These are phyloP conservation scores for Bimuria novae-zelandiae DNA, from an alignment of 2,329 filamentous ascomycete species.

Conservation along the genomic window DNA sequence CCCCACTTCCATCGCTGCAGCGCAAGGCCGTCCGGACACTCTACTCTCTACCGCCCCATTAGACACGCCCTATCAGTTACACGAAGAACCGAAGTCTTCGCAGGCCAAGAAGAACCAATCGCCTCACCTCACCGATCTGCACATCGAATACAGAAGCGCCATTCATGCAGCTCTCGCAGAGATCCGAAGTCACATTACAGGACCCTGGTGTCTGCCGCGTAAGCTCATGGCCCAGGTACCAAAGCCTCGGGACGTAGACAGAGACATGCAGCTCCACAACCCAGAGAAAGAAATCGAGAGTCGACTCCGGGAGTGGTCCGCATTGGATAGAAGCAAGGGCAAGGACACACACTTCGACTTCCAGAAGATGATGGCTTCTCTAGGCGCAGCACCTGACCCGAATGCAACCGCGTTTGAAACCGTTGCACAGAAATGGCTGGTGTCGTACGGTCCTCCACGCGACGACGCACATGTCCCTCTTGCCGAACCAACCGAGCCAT, in stretches of 20 bases:
- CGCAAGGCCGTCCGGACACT: conserved; percentile 59
- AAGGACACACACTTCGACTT: conserved; percentile 35
- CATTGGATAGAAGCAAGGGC: conserved; percentile 25
- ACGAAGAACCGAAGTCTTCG: conserved; percentile 57
- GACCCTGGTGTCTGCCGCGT: conserved; percentile 32
- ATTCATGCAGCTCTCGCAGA: conserved; percentile 48
- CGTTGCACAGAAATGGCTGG: conserved; percentile 28
- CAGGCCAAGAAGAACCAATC: conserved; percentile 49
- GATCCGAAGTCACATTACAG: conserved; percentile 32
- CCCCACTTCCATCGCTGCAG: conserved; percentile 69
- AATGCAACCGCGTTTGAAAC: conserved; percentile 21
- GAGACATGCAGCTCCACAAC: conserved; percentile 24
- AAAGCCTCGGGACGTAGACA: conserved; percentile 15
- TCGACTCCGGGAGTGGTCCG: conserved; percentile 36
- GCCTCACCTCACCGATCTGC: conserved; percentile 34
- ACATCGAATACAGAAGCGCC: conserved; percentile 40
- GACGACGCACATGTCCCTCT: conserved; percentile 14
- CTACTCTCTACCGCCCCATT: conserved; percentile 54
- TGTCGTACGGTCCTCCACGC: conserved; percentile 31
- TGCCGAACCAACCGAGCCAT: conserved; percentile 24
- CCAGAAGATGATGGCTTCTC: conserved; percentile 42
- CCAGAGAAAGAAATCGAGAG: conserved; percentile 36
- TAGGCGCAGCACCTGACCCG: conserved; percentile 28
- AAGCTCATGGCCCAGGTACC: conserved; percentile 26
- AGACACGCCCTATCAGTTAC: conserved; percentile 53